Base-by-base conservation (phyloP, 2,329 filamentous ascomycete genomes). In the Drechslerella stenobrocha region DNA sequence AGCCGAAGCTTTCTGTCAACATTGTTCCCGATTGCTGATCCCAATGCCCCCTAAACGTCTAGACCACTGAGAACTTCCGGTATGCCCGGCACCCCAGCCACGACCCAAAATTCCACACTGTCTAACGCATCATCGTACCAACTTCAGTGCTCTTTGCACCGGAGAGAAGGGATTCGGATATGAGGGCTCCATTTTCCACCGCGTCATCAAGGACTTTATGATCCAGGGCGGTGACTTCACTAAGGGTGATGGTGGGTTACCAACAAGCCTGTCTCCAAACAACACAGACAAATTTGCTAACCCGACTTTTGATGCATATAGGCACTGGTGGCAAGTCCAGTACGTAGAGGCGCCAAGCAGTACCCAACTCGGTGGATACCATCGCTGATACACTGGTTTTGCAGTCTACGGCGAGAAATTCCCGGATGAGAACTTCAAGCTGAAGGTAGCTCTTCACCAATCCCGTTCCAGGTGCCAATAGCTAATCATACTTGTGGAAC, bases 161-260 rank as follows among this genome's bases (percentile, higher is more conserved):
- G 82, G 82, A 73, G 83, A 88, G 81, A 84, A 89, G 80, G 89
- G 88, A 76, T 86, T 88, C 78, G 89, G 89, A 74, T 96, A 95
- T 83, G 79, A 84, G 78, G 85, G 84, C 76, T 93, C 89, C 74
- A 82, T 83, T 73, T 95, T 95, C 87, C 90, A 96, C 84, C 89
- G 90, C 75, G 87, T 96, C 79, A 95, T 95, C 79, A 87, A 87
- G 73, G 79, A 89, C 65, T 95, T 95, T 84, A 95, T 95, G 90
- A 87, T 95, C 74, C 90, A 95, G 84, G 90, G 90, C 78, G 90
- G 90, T 84, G 90, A 95, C 84, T 95, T 95, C 82, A 95, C 90
- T 80, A 88, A 88, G 76, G 85, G 86, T 77, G 93, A 95, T 93
- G 63, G 63, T 67, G 60, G 42, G 63, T 47, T 22, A 40, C 9